Evolutionary conservation across 1,139 yeast genomes (phyloP).

Genomic region (Geotrichum restrictum): DNA sequence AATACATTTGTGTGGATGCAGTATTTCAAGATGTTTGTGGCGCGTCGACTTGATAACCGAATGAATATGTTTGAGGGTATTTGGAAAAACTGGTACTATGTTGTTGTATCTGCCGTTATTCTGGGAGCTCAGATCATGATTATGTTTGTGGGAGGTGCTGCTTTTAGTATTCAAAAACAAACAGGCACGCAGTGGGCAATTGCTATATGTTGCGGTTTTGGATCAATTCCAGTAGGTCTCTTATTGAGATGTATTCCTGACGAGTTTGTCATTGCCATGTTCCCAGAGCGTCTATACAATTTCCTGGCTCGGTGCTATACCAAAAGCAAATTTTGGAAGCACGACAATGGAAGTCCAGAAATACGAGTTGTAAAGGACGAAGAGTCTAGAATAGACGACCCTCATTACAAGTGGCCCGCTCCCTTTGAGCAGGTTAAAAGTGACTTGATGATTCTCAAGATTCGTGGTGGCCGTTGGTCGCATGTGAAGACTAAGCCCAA

Average conservation of each 20-base stretch:
- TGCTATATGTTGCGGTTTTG: slow-evolving; percentile 78
- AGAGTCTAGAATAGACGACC: slow-evolving; percentile 22
- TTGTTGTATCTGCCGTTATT: slow-evolving; percentile 65
- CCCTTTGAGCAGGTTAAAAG: slow-evolving; percentile 43
- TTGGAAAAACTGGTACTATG: slow-evolving; percentile 75
- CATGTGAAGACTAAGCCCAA: slow-evolving; percentile 37
- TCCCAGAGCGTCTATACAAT: slow-evolving; percentile 60
- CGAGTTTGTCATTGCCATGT: slow-evolving; percentile 62
- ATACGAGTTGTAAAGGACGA: slow-evolving; percentile 16
- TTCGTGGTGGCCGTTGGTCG: slow-evolving; percentile 43
- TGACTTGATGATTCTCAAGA: slow-evolving; percentile 38
- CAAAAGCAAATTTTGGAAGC: too few species aligned
- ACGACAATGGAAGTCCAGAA: slow-evolving; percentile 1
- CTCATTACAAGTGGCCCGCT: slow-evolving; percentile 41
- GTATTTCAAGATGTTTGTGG: slow-evolving; percentile 85
- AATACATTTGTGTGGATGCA: slow-evolving; percentile 98
- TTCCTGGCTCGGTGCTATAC: slow-evolving; percentile 39
- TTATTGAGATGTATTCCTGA: slow-evolving; percentile 80
- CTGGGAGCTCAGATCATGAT: slow-evolving; percentile 81
- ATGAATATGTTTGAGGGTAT: slow-evolving; percentile 80
- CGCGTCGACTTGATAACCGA: slow-evolving; percentile 88
- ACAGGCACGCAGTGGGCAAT: slow-evolving; percentile 87
- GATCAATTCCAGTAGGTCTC: slow-evolving; percentile 77
- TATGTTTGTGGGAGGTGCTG: slow-evolving; percentile 97
- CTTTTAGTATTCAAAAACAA: slow-evolving; percentile 76